Evolutionary conservation across 148 eudicot species (phyloP), one percentile per base, ranked within the genome.

Genomic region (Fagopyrum homotropicum): DNA sequence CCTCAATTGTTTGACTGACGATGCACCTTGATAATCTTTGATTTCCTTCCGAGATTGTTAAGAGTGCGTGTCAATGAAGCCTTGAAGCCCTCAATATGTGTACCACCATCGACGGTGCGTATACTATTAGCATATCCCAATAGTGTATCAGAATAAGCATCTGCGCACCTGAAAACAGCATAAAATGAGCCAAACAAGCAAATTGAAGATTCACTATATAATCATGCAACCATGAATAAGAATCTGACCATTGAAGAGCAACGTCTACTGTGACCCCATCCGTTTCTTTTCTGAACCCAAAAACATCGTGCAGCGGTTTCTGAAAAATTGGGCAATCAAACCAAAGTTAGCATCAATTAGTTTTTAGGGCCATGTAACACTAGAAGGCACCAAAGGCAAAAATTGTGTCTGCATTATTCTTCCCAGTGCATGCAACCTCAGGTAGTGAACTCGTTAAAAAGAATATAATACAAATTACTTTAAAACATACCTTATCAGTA

Each of bases 91-190:
- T 95, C 99, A 68, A 95, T 90, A 85, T 95, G 99, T 48, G 99
- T 90, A 78, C 99, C 99, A 44, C 99, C 99, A 81, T 95, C 99
- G 75, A 90, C 73, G 10, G 99, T 95, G n/a, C 99, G 91, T 78
- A 95, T 95, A 87, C 99, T 92, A 79, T 95, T 95, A 74, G 93
- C 97, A 86, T 95, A 95, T 51, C 99, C 99, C 85, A 95, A 81
- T 55, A 92, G 80, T 40, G 93, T 92, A 76, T 95, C 99, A 10
- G 97, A 85, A 82, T 95, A 95, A 30, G 99, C 96, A 92, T 95
- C 97, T 9, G 93, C 79, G 78, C 94, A 90, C 99, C 99, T 95
- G 76, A n/a, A 75, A 35, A 30, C 6, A 69, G 57, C 10, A 77
- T 49, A 74, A 35, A 74, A 74, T 52, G 45, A 52, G 73, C 29